Conservation (phyloP, 768 basidiomycete species). For the Kwoniella sp. region DNA sequence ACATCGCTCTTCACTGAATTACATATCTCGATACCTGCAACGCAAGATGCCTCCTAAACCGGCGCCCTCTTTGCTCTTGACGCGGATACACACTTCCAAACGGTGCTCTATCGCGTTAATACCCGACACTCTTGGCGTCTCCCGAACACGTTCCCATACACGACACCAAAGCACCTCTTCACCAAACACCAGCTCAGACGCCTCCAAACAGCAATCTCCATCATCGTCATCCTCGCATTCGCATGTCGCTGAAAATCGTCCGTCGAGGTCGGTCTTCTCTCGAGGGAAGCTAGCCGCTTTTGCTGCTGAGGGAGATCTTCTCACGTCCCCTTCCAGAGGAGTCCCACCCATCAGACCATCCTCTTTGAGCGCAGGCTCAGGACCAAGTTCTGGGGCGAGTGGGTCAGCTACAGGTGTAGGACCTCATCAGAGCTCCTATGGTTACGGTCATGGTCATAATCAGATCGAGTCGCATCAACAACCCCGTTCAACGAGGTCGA, state of each 20-base stretch:
- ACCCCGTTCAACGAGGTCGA: not conserved
- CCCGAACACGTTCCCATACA: not conserved
- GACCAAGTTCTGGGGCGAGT: no score
- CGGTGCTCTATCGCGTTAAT: not conserved
- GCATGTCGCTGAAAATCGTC: not conserved
- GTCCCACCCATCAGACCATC: not conserved
- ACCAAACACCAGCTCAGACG: not conserved
- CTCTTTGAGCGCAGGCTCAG: not conserved
- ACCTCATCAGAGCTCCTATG: no score
- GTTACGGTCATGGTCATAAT: not conserved
- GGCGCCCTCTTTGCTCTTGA: not conserved
- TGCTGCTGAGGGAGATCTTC: constrained; percentile 18
- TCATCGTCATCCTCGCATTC: no score
- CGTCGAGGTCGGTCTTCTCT: not conserved
- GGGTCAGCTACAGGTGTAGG: no score
- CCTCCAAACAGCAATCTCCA: no score
- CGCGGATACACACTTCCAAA: not conserved
- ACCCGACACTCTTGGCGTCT: not conserved
- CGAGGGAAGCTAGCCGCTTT: constrained; percentile 12
- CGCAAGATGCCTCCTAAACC: not conserved
- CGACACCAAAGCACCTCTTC: not conserved
- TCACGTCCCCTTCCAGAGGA: constrained; percentile 2
- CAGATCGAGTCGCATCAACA: not conserved
- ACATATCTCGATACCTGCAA: not conserved
- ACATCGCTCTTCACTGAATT: no score